Percentiles rank a stretch among this genome's conserved stretches.
phyloP scores from a whole-genome alignment of 208 protist genomes.

The Crithidia brevicula region DNA sequence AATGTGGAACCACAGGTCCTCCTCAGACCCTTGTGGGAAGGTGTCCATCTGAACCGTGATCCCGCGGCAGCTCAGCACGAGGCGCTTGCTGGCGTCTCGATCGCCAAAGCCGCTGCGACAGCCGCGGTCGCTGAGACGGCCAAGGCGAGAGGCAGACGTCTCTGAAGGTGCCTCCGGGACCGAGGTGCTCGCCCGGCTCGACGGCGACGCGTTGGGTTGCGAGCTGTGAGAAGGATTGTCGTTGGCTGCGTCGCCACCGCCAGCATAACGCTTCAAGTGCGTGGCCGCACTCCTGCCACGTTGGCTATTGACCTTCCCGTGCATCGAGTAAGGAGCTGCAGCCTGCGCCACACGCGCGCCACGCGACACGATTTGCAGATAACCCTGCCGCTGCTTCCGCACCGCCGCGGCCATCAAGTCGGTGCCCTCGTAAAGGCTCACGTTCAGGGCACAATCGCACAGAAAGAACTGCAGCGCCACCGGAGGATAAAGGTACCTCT shows the following conservation, averaged over 20 bases:
- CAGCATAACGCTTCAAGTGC: too few relatives aligned
- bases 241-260: neutral
- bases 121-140: conserved; percentile 25
- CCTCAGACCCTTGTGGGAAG: conserved; percentile 40
- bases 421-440: conserved; percentile 55
- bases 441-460: conserved; percentile 41
- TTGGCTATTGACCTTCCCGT: neutral
- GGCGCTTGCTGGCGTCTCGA: conserved; percentile 43
- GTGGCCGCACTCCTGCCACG: too few relatives aligned
- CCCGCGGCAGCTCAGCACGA: conserved; percentile 54
- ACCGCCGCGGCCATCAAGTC: conserved; percentile 44
- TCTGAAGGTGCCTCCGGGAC: conserved; percentile 6
- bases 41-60: conserved; percentile 57
- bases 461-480: conserved; percentile 48
- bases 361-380: conserved; percentile 31
- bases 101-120: conserved; percentile 44
- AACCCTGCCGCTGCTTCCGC: conserved; percentile 34
- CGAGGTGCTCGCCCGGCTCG: too few relatives aligned
- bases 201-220: too few relatives aligned
- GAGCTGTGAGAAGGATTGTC: too few relatives aligned
- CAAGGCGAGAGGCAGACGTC: conserved; percentile 27
- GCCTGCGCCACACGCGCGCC: conserved; percentile 14
- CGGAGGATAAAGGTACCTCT: conserved; percentile 33
- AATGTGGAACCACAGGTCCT: conserved; percentile 52
- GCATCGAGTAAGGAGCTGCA: conserved; percentile 4